Conservation (phyloP, 352 stramenopile species). For the Pelagophyceae sp. region DNA sequence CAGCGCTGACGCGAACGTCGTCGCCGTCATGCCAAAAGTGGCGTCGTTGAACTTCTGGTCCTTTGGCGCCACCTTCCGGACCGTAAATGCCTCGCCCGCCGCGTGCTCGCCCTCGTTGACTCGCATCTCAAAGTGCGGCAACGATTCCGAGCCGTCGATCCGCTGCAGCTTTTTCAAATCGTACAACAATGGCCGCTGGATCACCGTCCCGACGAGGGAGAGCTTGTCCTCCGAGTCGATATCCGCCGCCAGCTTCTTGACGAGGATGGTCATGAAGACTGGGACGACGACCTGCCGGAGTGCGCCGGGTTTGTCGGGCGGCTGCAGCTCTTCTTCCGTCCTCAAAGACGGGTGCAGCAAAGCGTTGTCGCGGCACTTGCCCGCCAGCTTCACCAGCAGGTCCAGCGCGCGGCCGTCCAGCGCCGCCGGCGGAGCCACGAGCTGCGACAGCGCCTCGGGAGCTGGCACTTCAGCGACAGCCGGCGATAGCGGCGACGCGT, state of each 20-base stretch:
- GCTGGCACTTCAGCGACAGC: background rate
- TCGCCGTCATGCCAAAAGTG: background rate
- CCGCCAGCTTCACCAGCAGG: background rate
- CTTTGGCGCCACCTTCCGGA: background rate
- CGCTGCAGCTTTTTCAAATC: background rate
- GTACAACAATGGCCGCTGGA: conserved; percentile 9
- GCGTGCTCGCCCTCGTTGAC: conserved; percentile 5
- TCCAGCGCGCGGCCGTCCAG: background rate
- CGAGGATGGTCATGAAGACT: background rate
- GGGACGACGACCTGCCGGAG: background rate
- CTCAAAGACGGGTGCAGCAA: background rate
- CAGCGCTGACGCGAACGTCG: background rate
- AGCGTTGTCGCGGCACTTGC: background rate
- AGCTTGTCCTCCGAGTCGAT: background rate
- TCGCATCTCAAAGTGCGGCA: background rate
- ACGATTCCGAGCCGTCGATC: background rate
- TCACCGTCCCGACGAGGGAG: background rate
- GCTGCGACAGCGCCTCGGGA: background rate
- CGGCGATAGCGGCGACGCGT: background rate
- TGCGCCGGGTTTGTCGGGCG: background rate
- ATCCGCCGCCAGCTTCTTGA: background rate
- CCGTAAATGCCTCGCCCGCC: background rate
- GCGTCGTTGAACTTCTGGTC: background rate
- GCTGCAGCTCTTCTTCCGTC: background rate
- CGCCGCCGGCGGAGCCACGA: background rate